These are phyloP conservation scores for Centella asiatica DNA, from an alignment of 129 eudicot species.

Conservation along the genomic window DNA sequence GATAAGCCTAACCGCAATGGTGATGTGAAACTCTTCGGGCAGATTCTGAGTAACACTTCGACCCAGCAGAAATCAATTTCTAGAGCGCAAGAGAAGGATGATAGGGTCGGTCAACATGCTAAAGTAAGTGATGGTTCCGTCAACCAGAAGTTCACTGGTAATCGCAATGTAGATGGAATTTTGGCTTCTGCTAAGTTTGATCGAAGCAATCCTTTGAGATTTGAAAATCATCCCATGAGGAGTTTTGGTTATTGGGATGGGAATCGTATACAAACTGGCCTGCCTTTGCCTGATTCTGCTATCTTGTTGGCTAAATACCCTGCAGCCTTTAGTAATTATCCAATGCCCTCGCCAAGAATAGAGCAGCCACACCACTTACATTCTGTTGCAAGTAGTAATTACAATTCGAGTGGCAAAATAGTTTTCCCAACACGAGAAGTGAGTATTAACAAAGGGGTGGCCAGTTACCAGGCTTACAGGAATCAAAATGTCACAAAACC, in stretches of 20 bases:
- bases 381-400: slow-evolving; percentile 15
- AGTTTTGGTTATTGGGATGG: slow-evolving; percentile 63
- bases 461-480: slow-evolving; percentile 24
- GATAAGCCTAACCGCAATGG: slow-evolving; percentile 42
- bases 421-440: slow-evolving; percentile 36
- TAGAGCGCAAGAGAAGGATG: slow-evolving; percentile 16
- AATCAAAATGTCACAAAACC: slow-evolving; percentile 21
- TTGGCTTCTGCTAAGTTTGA: slow-evolving; percentile 22
- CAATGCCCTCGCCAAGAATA: slow-evolving; percentile 26
- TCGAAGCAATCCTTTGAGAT: slow-evolving; percentile 18
- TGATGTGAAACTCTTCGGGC: slow-evolving; percentile 78
- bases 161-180: slow-evolving; percentile 12
- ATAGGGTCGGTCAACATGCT: slow-evolving; percentile 10
- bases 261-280: slow-evolving; percentile 35
- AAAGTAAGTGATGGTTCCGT: slow-evolving; percentile 21
- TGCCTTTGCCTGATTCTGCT: slow-evolving; percentile 55
- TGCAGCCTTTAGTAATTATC: slow-evolving; percentile 45
- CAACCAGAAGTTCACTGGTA: slow-evolving; percentile 25
- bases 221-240: slow-evolving; percentile 36
- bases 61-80: slow-evolving; percentile 33
- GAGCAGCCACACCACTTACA: slow-evolving; percentile 32
- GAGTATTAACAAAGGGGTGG: slow-evolving; percentile 23
- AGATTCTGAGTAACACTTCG: slow-evolving; percentile 36
- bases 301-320: slow-evolving; percentile 62
- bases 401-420: slow-evolving; percentile 23